Base-by-base conservation (phyloP, 2,329 filamentous ascomycete genomes). In the Thermothelomyces thermophilus region DNA sequence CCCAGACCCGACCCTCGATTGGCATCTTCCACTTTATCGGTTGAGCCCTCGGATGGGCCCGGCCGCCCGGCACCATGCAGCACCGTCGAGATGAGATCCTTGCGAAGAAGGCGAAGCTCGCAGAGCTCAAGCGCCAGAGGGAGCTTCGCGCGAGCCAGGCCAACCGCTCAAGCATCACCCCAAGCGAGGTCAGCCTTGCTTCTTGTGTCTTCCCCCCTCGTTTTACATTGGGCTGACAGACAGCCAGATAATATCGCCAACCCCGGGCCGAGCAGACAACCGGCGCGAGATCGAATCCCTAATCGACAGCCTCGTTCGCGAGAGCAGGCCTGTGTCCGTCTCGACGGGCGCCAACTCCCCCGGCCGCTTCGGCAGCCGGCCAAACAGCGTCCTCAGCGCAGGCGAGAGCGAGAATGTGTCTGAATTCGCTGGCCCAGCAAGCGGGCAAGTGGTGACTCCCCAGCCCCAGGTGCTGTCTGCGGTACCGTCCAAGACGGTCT, bases 51-150 rank as follows among this genome's bases (percentile, higher is more conserved):
- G 66, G 51, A 79, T 78, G 76, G 71, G 73, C 68, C 63, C 68
- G 62, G 64, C 61, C 62, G 66, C 60, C 64, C 56, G 64, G 55
- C 68, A 71, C 63, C 59, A 84, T 85, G 76, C 82, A 85, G 72
- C 84, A 90, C 76, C 86, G 90, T 62, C 86, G 89, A 74, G 90
- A 95, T 75, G 93, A 98, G 75, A 95, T 98, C 60, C 75, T 93
- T 62, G 90, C 90, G 60, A 98, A 98, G 74, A 91, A 88, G 75
- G 91, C 90, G 56, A 96, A 93, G 76, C 88, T 98, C 62, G 90
- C 88, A 43, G 93, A 97, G 77, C 79, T 98, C 58, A 96, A 95
- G 73, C 82, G 87, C 55, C 90, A 96, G 72, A 82, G 93, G 61
- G 90, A 94, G 67, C 73, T 91, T 60, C 80, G 90, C 52, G 81